Conservation (phyloP, 1,139 yeast species). For the Hemisphaericaspora xylanilytica region DNA sequence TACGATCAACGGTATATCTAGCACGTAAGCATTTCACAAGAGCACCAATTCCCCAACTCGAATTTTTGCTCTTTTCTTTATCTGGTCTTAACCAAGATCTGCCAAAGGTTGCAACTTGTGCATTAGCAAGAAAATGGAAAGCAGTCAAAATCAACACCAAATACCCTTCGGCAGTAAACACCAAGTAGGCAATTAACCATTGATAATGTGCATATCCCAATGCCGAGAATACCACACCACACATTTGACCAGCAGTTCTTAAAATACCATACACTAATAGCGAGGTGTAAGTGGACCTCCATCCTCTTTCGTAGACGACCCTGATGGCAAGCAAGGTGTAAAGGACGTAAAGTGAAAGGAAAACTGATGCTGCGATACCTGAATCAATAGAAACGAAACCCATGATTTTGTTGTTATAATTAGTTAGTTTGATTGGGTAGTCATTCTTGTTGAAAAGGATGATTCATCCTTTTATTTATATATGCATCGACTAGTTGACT, state of each 20-base stretch:
- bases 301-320: slow-evolving; percentile 21
- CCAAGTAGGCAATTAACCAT: slow-evolving; percentile 39
- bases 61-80: slow-evolving; percentile 9
- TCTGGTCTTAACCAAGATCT: slow-evolving; percentile 17
- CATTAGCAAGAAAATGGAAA: slow-evolving; percentile 26
- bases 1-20: slow-evolving; percentile 4
- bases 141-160: slow-evolving; percentile 30
- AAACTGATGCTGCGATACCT: slow-evolving; percentile 36
- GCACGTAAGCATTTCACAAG: slow-evolving; percentile 5
- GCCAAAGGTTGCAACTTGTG: slow-evolving; percentile 22
- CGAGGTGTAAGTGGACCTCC: slow-evolving; percentile 21
- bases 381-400: slow-evolving; percentile 18
- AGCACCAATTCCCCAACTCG: slow-evolving; percentile 3
- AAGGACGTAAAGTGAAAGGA: slow-evolving; percentile 26
- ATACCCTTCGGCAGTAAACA: slow-evolving; percentile 40
- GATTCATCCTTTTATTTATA: no score
- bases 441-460: no score
- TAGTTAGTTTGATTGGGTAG: no score
- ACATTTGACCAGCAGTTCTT: slow-evolving; percentile 33
- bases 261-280: slow-evolving; percentile 29
- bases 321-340: slow-evolving; percentile 19
- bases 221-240: slow-evolving; percentile 34
- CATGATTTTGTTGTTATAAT: slow-evolving; percentile 9
- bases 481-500: no score
- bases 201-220: slow-evolving; percentile 27